Conservation (phyloP, 331 rosid genomes). For the Rhamnella rubrinervis region DNA sequence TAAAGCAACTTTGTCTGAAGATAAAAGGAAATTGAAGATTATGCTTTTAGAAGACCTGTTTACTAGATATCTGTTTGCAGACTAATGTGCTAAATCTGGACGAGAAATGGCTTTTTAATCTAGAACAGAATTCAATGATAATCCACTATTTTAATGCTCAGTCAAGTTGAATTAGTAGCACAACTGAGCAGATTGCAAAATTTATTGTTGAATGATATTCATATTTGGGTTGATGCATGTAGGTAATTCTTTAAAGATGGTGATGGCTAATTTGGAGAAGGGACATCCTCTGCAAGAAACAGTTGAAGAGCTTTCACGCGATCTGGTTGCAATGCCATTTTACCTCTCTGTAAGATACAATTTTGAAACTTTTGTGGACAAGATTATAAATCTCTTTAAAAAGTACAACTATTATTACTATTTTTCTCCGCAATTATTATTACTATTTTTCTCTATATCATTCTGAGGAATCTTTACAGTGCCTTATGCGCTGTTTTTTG, state of each 20-base stretch:
- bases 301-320: conserved; percentile 51
- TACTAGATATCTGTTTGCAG: neutral
- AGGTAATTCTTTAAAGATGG: conserved; percentile 54
- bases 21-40: too few species aligned
- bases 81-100: neutral
- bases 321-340: conserved; percentile 47
- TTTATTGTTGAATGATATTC: conserved; percentile 14
- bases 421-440: neutral
- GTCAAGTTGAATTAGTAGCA: neutral
- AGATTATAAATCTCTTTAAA: neutral
- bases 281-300: conserved; percentile 53
- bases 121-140: too few species aligned
- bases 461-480: neutral
- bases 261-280: conserved; percentile 44
- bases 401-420: neutral
- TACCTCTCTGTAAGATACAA: conserved; percentile 63
- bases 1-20: too few species aligned
- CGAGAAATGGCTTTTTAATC: neutral
- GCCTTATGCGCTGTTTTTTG: neutral
- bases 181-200: neutral
- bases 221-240: conserved; percentile 16
- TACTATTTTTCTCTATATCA: neutral
- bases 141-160: neutral
- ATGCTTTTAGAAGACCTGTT: neutral
- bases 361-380: neutral